phyloP scores from a whole-genome alignment of 2,329 filamentous ascomycete species.

The Aureobasidium vineae region DNA sequence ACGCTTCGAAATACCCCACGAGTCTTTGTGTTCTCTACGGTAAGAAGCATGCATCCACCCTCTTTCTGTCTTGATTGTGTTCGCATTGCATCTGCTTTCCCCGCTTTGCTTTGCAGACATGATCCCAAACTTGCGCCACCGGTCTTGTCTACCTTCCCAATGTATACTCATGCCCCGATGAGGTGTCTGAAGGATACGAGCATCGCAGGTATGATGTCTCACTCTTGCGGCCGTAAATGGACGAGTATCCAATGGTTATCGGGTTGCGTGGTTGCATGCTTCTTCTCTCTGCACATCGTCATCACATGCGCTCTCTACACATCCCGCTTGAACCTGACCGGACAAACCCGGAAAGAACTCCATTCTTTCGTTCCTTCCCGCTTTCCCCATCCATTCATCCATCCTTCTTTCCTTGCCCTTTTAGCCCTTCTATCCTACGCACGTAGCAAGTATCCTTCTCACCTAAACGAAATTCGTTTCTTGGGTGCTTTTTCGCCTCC shows the following conservation, averaged over 20 bases:
- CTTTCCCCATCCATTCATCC: not conserved
- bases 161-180: constrained; percentile 8
- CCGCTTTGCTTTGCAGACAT: not conserved
- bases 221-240: constrained; percentile 1
- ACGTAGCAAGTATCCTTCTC: not conserved
- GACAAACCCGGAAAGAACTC: constrained; percentile 3
- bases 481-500: not conserved
- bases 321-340: not conserved
- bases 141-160: constrained; percentile 1
- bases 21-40: not conserved
- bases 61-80: not conserved
- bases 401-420: not conserved
- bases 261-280: not conserved
- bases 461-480: not conserved
- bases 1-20: not conserved
- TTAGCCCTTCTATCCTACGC: not conserved
- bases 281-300: not conserved
- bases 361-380: not conserved
- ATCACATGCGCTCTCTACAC: not conserved
- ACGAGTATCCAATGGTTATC: not conserved
- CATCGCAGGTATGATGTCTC: constrained; percentile 1
- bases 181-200: not conserved
- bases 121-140: not conserved
- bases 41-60: not conserved
- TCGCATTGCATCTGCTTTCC: not conserved